These are phyloP conservation scores for Ophiostoma ulmi DNA, from an alignment of 2,329 filamentous ascomycete species.

Conservation along the genomic window DNA sequence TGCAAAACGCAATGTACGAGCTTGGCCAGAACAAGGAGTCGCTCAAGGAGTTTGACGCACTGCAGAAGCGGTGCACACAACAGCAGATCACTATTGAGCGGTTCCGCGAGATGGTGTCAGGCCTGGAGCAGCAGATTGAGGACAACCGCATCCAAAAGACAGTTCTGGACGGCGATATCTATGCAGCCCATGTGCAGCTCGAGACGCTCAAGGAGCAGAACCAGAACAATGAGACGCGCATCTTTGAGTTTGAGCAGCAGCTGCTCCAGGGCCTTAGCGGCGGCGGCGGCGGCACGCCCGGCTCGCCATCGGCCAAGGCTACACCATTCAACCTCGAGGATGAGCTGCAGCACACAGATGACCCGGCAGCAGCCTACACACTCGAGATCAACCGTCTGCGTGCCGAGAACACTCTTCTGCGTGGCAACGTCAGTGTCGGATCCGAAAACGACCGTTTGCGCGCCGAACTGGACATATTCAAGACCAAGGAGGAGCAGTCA, in stretches of 20 bases:
- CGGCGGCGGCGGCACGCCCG: not conserved
- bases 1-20: conserved; percentile 51
- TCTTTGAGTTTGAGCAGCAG: conserved; percentile 57
- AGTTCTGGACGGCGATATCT: conserved; percentile 44
- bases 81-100: conserved; percentile 30
- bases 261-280: conserved; percentile 38
- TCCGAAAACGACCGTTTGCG: conserved; percentile 52
- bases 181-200: conserved; percentile 39
- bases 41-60: conserved; percentile 35
- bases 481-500: conserved; percentile 46
- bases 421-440: conserved; percentile 49
- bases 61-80: conserved; percentile 33
- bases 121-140: conserved; percentile 36
- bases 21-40: conserved; percentile 50
- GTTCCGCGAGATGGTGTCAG: conserved; percentile 31
- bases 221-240: conserved; percentile 47
- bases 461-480: conserved; percentile 52
- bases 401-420: conserved; percentile 56
- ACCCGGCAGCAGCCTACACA: conserved; percentile 40
- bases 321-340: conserved; percentile 50
- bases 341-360: conserved; percentile 50
- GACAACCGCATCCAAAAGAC: conserved; percentile 41
- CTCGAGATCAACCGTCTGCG: conserved; percentile 55
- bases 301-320: conserved; percentile 21
- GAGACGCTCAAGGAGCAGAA: conserved; percentile 41